Evolutionary conservation across 1,284 basidiomycete species (phyloP), one percentile per base, ranked within the genome.

Genomic region (Heterobasidion occidentale): DNA sequence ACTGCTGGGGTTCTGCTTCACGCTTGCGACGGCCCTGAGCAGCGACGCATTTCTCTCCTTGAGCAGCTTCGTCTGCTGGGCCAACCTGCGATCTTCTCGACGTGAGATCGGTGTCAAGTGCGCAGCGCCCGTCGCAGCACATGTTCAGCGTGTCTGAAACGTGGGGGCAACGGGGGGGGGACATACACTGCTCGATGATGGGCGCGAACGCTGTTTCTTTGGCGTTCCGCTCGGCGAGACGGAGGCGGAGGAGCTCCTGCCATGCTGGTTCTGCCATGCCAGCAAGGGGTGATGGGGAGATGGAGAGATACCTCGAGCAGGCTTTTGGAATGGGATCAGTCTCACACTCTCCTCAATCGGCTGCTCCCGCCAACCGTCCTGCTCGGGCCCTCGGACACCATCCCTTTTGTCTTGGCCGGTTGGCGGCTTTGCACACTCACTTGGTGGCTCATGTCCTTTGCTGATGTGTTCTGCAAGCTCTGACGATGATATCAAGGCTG

Each of bases 21-120:
- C 86, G 9, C 83, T 83, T 48, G 80, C 81, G 20, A 91, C 87
- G 7, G 90, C 90, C 56, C 86, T 80, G 56, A 96, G 74, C 17
- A 97, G 78, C 12, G 90, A 88, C 34, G 84, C 80, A 79, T 97
- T 96, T 54, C 94, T 83, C 66, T 94, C 88, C 69, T 92, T 94
- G 64, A 96, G 77, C 15, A 93, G 78, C 65, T 91, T 86, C 34
- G 93, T 90, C 68, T 94, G 92, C 66, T 92, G 90, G 3, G 92
- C 92, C 61, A 97, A 79, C 67, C 91, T 83, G 62, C 88, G 86
- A 76, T 95, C 92, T 95, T 54, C 5, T 15, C n/a, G 51, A 27
- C 56, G 63, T 56, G 36, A 55, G 55, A 6, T 15, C n/a, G 51
- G 27, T 57, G 63, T 56, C 36, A 55, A 55, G 58, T 53, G 53